Evolutionary conservation across 352 stramenopile species (phyloP).

Genomic region (Bremia lactucae): DNA sequence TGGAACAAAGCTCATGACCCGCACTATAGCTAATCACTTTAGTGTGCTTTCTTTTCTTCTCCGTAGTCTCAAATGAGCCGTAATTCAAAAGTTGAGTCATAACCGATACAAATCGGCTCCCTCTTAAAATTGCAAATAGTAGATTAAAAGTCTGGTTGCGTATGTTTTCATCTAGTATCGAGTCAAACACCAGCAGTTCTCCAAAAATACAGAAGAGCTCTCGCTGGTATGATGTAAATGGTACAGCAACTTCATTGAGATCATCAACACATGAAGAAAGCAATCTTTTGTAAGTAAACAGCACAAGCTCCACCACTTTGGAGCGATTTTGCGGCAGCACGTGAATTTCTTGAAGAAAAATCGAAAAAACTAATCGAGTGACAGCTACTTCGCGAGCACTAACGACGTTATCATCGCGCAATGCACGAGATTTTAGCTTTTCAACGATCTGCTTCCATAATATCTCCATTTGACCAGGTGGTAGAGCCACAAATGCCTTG

Average conservation of each 20-base stretch:
- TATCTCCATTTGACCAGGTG: constrained; percentile 65
- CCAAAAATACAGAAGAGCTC: constrained; percentile 69
- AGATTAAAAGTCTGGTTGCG: constrained; percentile 37
- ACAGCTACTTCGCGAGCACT: constrained; percentile 26
- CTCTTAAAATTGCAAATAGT: constrained; percentile 33
- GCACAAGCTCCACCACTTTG: constrained; percentile 43
- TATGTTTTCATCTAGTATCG: constrained; percentile 26
- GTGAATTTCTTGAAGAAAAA: constrained; percentile 74
- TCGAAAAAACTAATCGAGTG: constrained; percentile 60
- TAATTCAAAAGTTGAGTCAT: constrained; percentile 33
- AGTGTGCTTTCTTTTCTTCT: constrained; percentile 8
- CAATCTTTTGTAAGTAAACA: constrained; percentile 42
- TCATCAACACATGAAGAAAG: constrained; percentile 22
- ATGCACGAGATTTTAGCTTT: constrained; percentile 16
- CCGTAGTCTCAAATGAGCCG: not conserved
- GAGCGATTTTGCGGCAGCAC: constrained; percentile 61
- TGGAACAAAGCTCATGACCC: constrained; percentile 18
- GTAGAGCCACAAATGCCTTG: constrained; percentile 57
- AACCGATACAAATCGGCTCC: constrained; percentile 19
- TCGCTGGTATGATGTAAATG: constrained; percentile 33
- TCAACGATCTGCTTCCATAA: constrained; percentile 59
- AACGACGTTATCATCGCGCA: constrained; percentile 3
- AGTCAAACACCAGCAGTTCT: constrained; percentile 64
- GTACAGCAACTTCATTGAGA: constrained; percentile 6
- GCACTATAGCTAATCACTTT: constrained; percentile 1